A percentile compares a stretch with the other conserved stretches of the same genome.
Conservation (phyloP, 352 stramenopile genomes). For the Phytophthora litchii region DNA sequence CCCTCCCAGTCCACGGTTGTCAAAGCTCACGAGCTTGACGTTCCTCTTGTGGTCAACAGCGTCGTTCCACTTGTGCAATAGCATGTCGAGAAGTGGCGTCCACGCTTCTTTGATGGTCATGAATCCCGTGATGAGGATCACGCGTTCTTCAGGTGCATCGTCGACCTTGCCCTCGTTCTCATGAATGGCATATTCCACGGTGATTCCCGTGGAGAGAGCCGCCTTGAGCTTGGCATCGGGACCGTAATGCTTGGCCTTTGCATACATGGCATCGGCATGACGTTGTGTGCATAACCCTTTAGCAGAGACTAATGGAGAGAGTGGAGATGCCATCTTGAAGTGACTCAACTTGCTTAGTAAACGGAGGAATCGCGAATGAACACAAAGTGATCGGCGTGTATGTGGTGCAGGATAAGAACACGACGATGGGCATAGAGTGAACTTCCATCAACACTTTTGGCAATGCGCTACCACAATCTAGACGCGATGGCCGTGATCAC, state of each 20-base stretch:
- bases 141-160: constrained; percentile 18
- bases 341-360: neutral
- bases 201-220: constrained; percentile 43
- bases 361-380: constrained; percentile 7
- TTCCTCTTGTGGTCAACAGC: constrained; percentile 22
- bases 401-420: constrained; percentile 1
- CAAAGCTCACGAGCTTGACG: constrained; percentile 54
- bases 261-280: constrained; percentile 50
- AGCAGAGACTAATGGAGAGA: constrained; percentile 32
- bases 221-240: constrained; percentile 19
- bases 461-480: no score
- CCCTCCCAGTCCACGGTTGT: constrained; percentile 60
- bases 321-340: constrained; percentile 12
- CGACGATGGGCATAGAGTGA: constrained; percentile 12
- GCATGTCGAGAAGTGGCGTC: constrained; percentile 46
- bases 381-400: no score
- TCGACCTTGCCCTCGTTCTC: constrained; percentile 25
- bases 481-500: no score
- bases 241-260: constrained; percentile 29
- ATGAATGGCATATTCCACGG: constrained; percentile 55
- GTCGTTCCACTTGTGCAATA: constrained; percentile 46
- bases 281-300: constrained; percentile 39
- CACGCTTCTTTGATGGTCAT: constrained; percentile 52
- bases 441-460: constrained; percentile 20
- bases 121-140: constrained; percentile 65